These are phyloP conservation scores for Cystoisospora suis DNA, from an alignment of 169 alveolate genomes.

Conservation along the genomic window DNA sequence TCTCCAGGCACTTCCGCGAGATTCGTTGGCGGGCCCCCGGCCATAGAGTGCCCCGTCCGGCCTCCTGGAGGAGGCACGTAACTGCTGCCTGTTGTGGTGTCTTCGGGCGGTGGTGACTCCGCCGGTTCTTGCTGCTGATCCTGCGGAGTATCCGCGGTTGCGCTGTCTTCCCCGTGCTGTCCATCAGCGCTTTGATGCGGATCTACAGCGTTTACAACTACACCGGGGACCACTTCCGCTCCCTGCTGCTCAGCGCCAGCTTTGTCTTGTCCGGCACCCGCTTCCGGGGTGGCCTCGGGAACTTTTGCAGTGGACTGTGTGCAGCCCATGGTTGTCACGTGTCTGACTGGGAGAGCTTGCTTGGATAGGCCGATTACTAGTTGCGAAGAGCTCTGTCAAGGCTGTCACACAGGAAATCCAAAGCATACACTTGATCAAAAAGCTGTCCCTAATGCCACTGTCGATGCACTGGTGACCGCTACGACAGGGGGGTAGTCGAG, in stretches of 20 bases:
- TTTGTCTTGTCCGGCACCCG: background rate
- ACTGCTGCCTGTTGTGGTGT: background rate
- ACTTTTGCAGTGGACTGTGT: slow-evolving; percentile 25
- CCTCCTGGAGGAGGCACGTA: slow-evolving; percentile 31
- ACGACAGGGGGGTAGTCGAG: too few relatives aligned
- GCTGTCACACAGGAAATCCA: too few relatives aligned
- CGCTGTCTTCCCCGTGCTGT: background rate
- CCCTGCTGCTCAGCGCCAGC: background rate
- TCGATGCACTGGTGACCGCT: too few relatives aligned
- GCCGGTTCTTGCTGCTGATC: background rate
- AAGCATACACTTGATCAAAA: too few relatives aligned
- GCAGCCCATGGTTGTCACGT: background rate
- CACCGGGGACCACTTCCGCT: background rate
- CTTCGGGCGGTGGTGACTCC: background rate
- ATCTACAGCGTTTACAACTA: background rate
- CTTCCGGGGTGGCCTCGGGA: background rate
- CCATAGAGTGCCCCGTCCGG: background rate
- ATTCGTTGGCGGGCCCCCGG: slow-evolving; percentile 20
- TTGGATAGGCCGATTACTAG: too few relatives aligned
- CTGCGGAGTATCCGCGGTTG: background rate
- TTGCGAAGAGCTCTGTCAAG: too few relatives aligned
- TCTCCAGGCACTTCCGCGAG: slow-evolving; percentile 30
- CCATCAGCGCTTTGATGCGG: background rate
- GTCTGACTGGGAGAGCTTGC: too few relatives aligned
- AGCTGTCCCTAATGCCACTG: too few relatives aligned